Conservation (phyloP, 306 rosid species). For the Vicia sativa region DNA sequence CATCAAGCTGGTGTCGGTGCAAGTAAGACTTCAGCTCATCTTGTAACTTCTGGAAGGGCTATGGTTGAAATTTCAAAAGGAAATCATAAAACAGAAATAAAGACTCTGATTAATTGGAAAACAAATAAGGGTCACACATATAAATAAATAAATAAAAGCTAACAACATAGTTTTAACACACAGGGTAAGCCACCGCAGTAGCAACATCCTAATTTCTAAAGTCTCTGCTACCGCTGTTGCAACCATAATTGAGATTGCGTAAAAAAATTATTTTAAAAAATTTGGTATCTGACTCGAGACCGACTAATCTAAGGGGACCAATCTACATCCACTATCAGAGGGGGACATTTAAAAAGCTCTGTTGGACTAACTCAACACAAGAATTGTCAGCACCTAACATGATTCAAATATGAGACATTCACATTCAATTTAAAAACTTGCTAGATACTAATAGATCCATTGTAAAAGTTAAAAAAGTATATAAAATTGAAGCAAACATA, state of each 20-base stretch:
- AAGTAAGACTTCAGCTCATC: slow-evolving; percentile 66
- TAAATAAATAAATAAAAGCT: not conserved
- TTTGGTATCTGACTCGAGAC: too few species aligned
- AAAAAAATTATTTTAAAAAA: too few species aligned
- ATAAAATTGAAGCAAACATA: not conserved
- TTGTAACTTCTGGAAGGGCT: slow-evolving; percentile 73
- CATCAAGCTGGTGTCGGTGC: slow-evolving; percentile 53
- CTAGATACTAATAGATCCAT: not conserved
- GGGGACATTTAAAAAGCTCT: too few species aligned
- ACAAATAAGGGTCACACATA: not conserved
- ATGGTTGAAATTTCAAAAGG: slow-evolving; percentile 2
- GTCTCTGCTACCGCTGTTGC: not conserved
- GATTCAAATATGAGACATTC: too few species aligned
- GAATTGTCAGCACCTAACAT: too few species aligned
- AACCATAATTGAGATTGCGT: not conserved
- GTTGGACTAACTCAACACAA: too few species aligned
- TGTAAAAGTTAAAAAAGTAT: not conserved
- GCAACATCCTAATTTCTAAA: not conserved
- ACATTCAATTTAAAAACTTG: not conserved
- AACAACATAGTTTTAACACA: not conserved
- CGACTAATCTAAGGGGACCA: too few species aligned
- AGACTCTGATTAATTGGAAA: slow-evolving; percentile 1
- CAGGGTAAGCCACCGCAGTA: not conserved
- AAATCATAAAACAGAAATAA: slow-evolving; percentile 13
- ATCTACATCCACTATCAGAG: too few species aligned